Conservation (phyloP, 306 rosid species). For the Boehmeria nivea region DNA sequence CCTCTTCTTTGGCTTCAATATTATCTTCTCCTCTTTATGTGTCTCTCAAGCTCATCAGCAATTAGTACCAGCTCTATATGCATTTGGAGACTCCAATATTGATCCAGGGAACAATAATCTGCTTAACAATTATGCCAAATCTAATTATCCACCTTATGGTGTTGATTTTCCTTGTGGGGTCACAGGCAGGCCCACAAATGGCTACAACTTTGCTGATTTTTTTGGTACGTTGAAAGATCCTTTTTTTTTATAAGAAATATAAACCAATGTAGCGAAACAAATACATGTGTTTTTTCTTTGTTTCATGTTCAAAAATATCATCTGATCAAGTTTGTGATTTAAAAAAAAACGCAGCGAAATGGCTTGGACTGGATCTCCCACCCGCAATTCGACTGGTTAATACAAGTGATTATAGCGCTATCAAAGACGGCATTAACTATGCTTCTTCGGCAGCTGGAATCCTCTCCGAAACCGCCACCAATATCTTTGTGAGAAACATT, state of each 20-base stretch:
- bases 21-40: neutral
- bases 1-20: neutral
- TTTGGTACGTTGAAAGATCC: neutral
- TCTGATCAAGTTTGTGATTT: neutral
- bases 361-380: slow-evolving; percentile 6
- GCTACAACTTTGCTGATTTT: slow-evolving; percentile 4
- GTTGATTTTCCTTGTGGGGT: slow-evolving; percentile 1
- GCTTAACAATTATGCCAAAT: neutral
- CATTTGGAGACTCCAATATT: slow-evolving; percentile 1
- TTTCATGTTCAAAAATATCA: no score
- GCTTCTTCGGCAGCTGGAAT: slow-evolving; percentile 7
- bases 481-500: slow-evolving; percentile 2
- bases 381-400: neutral
- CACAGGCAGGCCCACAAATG: slow-evolving; percentile 9
- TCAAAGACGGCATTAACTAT: neutral
- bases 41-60: neutral
- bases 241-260: no score
- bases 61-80: slow-evolving; percentile 2
- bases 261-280: no score
- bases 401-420: neutral
- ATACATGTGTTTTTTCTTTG: no score
- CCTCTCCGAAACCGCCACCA: slow-evolving; percentile 3
- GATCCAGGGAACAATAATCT: slow-evolving; percentile 8
- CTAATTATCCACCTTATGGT: slow-evolving; percentile 10
- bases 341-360: neutral